Base-by-base conservation (phyloP, 768 basidiomycete species). In the Suillus occidentalis region DNA sequence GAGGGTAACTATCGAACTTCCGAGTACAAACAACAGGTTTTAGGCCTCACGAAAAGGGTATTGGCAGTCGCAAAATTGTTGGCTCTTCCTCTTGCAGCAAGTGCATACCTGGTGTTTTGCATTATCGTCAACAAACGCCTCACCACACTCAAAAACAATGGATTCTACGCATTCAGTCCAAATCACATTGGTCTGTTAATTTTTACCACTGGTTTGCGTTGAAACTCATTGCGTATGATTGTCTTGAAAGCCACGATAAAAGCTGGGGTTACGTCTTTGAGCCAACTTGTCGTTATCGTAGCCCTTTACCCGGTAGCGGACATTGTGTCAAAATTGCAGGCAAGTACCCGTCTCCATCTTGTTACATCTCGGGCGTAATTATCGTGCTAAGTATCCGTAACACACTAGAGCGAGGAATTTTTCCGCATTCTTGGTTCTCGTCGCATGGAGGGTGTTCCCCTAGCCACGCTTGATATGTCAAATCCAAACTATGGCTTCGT, bases 31-130 rank as follows among this genome's bases (percentile, higher is more conserved):
- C 25, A 14, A 6, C 50, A 52, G 14, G 50, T 28, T 28, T 14
- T 7, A 6, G 1, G 50, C 50, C 25, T 49, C 22, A 49, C 10
- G n/a, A 2, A 49, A 49, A 49, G 14, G 28, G 12, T 52, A 13
- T 25, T 52, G 28, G 7, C 14, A 28, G 12, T 28, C 14, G 28
- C 28, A 7, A 28, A 67, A 61, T 63, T 72, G 67, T 63, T 67
- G 0, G 65, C 72, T 60, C 55, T 77, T 3, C 75, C 75, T 3
- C 49, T 75, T 10, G 63, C 63, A 2, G 76, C 74, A 8, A 72
- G 77, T 52, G 72, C 47, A 18, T 76, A 72, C 62, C 63, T 76
- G 12, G 69, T 67, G 0, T 76, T 76, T 39, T 76, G 75, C 63
- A 74, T 72, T 28, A 59, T 68, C 4, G 76, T 69, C 47, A 72